A percentile compares a stretch with the other conserved stretches of the same genome.
phyloP scores from a whole-genome alignment of 148 eudicot species.

The Suaeda aralocaspica region DNA sequence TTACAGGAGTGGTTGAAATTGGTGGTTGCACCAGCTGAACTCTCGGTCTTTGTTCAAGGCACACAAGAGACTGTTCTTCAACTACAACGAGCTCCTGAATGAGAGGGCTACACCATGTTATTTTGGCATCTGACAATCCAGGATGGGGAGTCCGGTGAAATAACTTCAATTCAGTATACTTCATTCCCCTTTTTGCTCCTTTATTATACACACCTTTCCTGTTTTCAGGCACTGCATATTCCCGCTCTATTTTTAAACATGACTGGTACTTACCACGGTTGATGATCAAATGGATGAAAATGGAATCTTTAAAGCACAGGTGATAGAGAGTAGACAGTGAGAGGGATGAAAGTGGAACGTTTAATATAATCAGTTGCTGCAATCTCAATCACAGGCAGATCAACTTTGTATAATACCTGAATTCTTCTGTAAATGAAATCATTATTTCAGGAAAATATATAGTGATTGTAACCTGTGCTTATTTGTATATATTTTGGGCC shows the following conservation, averaged over 20 bases:
- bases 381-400: slow-evolving; percentile 9
- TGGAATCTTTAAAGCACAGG: neutral
- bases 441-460: slow-evolving; percentile 12
- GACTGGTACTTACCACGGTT: slow-evolving; percentile 2
- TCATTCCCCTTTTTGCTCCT: slow-evolving; percentile 14
- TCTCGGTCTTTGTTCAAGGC: slow-evolving; percentile 59
- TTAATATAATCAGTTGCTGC: neutral
- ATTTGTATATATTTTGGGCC: slow-evolving; percentile 24
- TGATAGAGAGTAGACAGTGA: neutral
- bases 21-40: slow-evolving; percentile 92
- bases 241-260: slow-evolving; percentile 6
- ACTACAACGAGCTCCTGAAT: slow-evolving; percentile 37
- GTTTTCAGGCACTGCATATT: slow-evolving; percentile 14
- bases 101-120: slow-evolving; percentile 4
- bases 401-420: slow-evolving; percentile 22
- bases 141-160: neutral
- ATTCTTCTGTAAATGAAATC: slow-evolving; percentile 30
- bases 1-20: slow-evolving; percentile 74
- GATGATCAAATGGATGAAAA: slow-evolving; percentile 2
- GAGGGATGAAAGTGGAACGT: neutral
- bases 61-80: slow-evolving; percentile 60
- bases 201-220: slow-evolving; percentile 12
- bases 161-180: slow-evolving; percentile 2
- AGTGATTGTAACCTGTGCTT: slow-evolving; percentile 22
- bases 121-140: neutral